Evolutionary conservation across 2,329 filamentous ascomycete species (phyloP).

Genomic region (Exserohilum rostratum): DNA sequence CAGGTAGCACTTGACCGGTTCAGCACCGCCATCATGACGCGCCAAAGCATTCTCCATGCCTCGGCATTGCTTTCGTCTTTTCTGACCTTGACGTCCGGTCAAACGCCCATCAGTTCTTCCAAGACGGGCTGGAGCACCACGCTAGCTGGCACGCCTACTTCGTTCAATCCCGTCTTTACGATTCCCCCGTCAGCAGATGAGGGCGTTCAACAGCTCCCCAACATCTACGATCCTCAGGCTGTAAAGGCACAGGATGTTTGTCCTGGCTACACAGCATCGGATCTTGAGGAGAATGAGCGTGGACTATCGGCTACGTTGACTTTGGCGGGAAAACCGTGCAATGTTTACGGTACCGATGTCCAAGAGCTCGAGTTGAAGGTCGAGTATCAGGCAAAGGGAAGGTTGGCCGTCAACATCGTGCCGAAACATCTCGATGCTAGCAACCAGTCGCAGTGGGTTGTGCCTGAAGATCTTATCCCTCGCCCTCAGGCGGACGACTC

Average conservation of each 20-base stretch:
- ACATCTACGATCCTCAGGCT: constrained; percentile 68
- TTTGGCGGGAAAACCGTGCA: constrained; percentile 64
- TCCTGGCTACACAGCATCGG: constrained; percentile 63
- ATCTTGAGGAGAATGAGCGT: constrained; percentile 53
- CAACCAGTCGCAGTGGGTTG: constrained; percentile 70
- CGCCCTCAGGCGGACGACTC: constrained; percentile 57
- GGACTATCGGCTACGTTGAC: constrained; percentile 60
- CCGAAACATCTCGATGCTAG: constrained; percentile 66
- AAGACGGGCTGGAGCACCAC: constrained; percentile 29
- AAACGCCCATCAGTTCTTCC: constrained; percentile 26
- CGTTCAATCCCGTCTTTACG: constrained; percentile 43
- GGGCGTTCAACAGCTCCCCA: constrained; percentile 58
- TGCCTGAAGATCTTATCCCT: constrained; percentile 68
- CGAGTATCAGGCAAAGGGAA: constrained; percentile 68
- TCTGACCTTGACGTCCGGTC: constrained; percentile 30
- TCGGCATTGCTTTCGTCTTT: constrained; percentile 31
- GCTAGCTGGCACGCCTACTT: constrained; percentile 37
- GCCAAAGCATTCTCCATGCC: constrained; percentile 30
- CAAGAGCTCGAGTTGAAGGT: constrained; percentile 70
- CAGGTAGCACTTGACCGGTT: constrained; percentile 16
- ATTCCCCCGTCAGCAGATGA: constrained; percentile 46
- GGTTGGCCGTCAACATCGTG: constrained; percentile 72
- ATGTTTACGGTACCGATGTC: constrained; percentile 79
- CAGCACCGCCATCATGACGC: constrained; percentile 30
- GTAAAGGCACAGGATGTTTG: constrained; percentile 68